Evolutionary conservation across 805 yeast genomes (phyloP), one percentile per base, ranked within the genome.

Genomic region (Zygosaccharomyces bailii): DNA sequence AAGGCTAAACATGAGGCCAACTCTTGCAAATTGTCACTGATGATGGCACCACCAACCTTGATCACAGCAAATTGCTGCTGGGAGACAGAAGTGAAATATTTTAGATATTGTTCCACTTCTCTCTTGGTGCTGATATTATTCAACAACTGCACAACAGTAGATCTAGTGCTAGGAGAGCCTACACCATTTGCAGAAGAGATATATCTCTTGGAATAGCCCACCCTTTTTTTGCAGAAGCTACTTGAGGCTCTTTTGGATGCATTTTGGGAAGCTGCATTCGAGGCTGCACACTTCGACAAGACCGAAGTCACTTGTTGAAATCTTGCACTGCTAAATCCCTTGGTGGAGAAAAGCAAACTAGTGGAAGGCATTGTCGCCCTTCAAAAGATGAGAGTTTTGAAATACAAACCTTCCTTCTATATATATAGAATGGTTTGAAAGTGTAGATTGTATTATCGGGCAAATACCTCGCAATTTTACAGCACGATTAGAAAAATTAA

Each of bases 41-140:
- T 93, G 59, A 93, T 91, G 30, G 99, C 99, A 52, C 99, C 99
- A 32, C 99, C 99, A 34, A 93, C 99, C 66, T 93, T 93, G 68
- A 93, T 93, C 34, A 93, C 96, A 2, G 99, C 99, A 60, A 93
- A 93, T 61, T 93, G 97, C 65, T 93, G 98, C 55, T 89, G 90
- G 4, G 89, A 83, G 13, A 93, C 98, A 24, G 96, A 88, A 1
- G 98, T 90, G 74, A 93, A 93, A 67, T 91, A 91, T 66, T 89
- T 90, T 60, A 93, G 77, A 68, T 93, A 93, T 68, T 93, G 99
- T 66, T 93, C 99, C 34, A 93, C 99, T 69, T 93, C 99, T 52
- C 98, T 79, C 65, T 93, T 95, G 38, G 97, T 89, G 19, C 98
- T 97, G 54, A 93, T 93, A 67, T 90, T 93, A 73, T 91, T 93